phyloP scores from a whole-genome alignment of 768 basidiomycete species.

The Nevesoporus exiguus region DNA sequence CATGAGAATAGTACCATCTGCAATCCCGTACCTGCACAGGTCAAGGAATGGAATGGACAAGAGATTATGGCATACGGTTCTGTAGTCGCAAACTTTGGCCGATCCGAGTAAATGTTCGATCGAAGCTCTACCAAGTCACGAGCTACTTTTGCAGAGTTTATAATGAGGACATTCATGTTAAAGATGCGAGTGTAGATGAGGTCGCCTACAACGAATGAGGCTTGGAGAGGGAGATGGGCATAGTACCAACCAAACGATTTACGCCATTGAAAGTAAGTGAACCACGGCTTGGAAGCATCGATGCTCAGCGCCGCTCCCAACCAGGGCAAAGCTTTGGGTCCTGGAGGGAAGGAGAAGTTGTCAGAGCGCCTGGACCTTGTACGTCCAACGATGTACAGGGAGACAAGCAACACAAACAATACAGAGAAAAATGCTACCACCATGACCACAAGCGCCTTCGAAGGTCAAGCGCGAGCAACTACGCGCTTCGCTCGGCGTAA shows the following conservation, averaged over 20 bases:
- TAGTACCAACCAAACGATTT: constrained; percentile 17
- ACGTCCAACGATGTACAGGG: constrained; percentile 13
- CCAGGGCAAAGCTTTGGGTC: constrained; percentile 45
- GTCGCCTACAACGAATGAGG: constrained; percentile 16
- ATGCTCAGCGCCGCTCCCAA: constrained; percentile 26
- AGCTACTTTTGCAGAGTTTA: constrained; percentile 28
- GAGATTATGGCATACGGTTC: constrained; percentile 15
- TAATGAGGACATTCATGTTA: constrained; percentile 23
- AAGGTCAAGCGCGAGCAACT: too few species aligned
- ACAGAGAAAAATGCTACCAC: neutral
- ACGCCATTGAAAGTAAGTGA: constrained; percentile 34
- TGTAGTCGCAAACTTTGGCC: constrained; percentile 25
- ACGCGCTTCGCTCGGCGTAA: too few species aligned
- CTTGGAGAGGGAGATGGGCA: neutral
- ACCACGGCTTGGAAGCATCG: constrained; percentile 31
- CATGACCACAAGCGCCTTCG: neutral
- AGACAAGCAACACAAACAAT: constrained; percentile 9
- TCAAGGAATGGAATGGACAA: neutral
- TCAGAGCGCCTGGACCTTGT: neutral
- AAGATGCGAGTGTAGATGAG: constrained; percentile 22
- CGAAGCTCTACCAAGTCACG: constrained; percentile 29
- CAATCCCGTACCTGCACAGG: constrained; percentile 30
- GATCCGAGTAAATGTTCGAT: constrained; percentile 34
- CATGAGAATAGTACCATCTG: constrained; percentile 33
- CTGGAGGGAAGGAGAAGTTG: constrained; percentile 41